phyloP scores from a whole-genome alignment of 495 filamentous ascomycete genomes.

The Podospora bellae-mahoneyi region DNA sequence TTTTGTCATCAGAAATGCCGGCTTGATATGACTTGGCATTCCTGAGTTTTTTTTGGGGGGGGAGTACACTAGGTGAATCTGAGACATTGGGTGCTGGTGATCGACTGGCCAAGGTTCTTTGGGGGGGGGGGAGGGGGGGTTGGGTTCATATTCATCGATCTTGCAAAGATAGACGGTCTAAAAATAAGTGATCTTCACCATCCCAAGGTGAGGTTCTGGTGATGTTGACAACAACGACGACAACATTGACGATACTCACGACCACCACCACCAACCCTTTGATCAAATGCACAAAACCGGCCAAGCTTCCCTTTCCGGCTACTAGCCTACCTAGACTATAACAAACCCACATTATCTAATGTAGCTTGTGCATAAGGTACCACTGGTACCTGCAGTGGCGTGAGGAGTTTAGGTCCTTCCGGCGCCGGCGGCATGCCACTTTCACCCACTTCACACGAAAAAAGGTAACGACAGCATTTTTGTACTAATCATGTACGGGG shows the following conservation, averaged over 20 bases:
- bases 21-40: not conserved
- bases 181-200: too few species aligned
- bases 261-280: too few species aligned
- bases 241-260: too few species aligned
- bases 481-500: not conserved
- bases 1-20: not conserved
- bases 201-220: too few species aligned
- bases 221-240: too few species aligned
- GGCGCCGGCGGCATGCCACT: not conserved
- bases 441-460: not conserved
- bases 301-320: not conserved
- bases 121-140: too few species aligned
- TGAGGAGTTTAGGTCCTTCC: not conserved
- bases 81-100: not conserved
- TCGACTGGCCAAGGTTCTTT: not conserved
- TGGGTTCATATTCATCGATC: too few species aligned
- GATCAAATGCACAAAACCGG: not conserved
- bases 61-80: not conserved
- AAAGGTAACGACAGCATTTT: not conserved
- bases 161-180: not conserved
- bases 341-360: not conserved
- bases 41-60: not conserved
- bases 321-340: not conserved
- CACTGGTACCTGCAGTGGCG: not conserved
- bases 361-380: not conserved